Percentiles rank a stretch among this genome's conserved stretches.
Evolutionary conservation across 345 rosid genomes (phyloP).

Genomic region (Moricandia arvensis): DNA sequence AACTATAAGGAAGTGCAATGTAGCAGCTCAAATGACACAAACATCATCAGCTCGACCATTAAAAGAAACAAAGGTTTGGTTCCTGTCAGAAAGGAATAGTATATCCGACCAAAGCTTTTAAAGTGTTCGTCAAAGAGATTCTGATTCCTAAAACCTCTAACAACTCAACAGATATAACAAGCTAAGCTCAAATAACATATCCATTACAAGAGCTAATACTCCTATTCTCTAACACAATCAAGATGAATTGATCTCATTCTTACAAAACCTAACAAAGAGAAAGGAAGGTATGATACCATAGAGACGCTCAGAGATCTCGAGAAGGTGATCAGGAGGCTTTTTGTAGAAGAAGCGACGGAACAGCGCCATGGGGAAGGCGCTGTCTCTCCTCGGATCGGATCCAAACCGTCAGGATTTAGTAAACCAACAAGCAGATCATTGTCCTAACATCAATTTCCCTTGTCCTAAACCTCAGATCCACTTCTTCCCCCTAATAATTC

Average conservation of each 20-base stretch:
- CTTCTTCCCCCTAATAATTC: slow-evolving; percentile 29
- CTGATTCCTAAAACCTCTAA: neutral
- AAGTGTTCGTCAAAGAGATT: neutral
- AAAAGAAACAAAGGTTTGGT: neutral
- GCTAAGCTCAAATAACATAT: neutral
- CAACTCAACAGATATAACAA: neutral
- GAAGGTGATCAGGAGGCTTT: slow-evolving; percentile 99
- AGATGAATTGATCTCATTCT: neutral
- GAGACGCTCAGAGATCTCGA: slow-evolving; percentile 97
- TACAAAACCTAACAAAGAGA: neutral
- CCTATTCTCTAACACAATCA: too few relatives aligned
- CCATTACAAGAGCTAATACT: neutral
- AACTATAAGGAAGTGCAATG: neutral
- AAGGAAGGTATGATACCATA: slow-evolving; percentile 48
- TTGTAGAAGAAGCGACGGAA: slow-evolving; percentile 97
- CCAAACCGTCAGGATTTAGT: slow-evolving; percentile 63
- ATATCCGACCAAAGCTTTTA: neutral
- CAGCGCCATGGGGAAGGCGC: slow-evolving; percentile 99
- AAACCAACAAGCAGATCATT: slow-evolving; percentile 39
- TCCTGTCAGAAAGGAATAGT: neutral
- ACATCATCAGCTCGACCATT: neutral
- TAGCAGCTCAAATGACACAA: neutral
- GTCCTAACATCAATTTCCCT: slow-evolving; percentile 26
- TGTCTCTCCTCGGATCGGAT: slow-evolving; percentile 81
- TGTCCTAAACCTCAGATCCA: slow-evolving; percentile 47